Conservation (phyloP, 345 rosid genomes). For the Eucalyptus curtisii region DNA sequence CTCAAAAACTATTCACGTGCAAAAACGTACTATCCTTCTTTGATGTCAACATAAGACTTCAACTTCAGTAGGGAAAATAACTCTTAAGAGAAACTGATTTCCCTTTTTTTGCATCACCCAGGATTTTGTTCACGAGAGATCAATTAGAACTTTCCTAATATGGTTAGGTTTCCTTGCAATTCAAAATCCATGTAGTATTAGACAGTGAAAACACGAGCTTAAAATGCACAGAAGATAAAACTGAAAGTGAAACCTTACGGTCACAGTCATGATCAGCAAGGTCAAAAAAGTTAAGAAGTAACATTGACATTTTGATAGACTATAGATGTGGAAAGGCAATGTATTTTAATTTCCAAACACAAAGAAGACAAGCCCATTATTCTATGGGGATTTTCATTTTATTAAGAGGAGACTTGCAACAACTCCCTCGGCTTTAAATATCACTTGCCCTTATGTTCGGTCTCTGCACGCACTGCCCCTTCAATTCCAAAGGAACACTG, state of each 20-base stretch:
- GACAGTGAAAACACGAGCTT: background rate
- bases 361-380: background rate
- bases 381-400: background rate
- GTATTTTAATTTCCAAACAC: background rate
- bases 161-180: background rate
- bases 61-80: background rate
- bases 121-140: background rate
- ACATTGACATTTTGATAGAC: background rate
- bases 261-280: background rate
- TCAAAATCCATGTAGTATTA: background rate
- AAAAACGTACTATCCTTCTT: background rate
- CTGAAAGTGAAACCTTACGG: background rate
- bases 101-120: background rate
- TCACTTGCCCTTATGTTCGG: background rate
- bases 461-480: background rate
- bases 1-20: background rate
- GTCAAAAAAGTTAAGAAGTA: background rate
- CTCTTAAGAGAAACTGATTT: background rate
- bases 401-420: background rate
- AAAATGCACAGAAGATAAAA: background rate
- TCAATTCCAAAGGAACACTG: background rate
- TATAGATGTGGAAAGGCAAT: background rate
- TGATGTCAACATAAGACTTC: background rate
- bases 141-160: background rate
- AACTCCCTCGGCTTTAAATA: background rate